Evolutionary conservation across 2,329 filamentous ascomycete species (phyloP).

Genomic region (Xylaria sp.): DNA sequence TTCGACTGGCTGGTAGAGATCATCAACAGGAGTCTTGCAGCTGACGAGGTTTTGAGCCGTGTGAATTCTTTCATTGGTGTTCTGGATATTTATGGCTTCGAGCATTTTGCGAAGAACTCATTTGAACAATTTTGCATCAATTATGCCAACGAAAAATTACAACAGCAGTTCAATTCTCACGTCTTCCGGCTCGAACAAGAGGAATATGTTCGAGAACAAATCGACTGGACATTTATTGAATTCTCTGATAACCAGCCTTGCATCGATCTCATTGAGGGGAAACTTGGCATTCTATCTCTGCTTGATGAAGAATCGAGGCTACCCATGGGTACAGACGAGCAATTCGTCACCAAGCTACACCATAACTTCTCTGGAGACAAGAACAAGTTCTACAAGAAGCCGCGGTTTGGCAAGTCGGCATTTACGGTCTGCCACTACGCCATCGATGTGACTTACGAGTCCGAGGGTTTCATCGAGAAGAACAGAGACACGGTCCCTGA

Average conservation of each 20-base stretch:
- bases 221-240: constrained; percentile 99
- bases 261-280: constrained; percentile 98
- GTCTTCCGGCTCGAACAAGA: constrained; percentile 99
- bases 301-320: constrained; percentile 96
- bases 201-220: constrained; percentile 94
- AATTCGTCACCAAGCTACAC: constrained; percentile 96
- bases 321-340: constrained; percentile 96
- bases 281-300: constrained; percentile 90
- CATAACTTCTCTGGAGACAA: constrained; percentile 92
- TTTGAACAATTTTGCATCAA: constrained; percentile 99
- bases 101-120: constrained; percentile 99
- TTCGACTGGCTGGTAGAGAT: constrained; percentile 99
- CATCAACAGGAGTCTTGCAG: constrained; percentile 91
- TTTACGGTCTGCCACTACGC: constrained; percentile 99
- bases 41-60: constrained; percentile 83
- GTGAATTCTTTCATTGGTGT: constrained; percentile 96
- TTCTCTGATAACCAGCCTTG: constrained; percentile 99
- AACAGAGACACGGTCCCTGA: constrained; percentile 98
- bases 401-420: constrained; percentile 93
- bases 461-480: constrained; percentile 99
- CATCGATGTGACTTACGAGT: constrained; percentile 97
- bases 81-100: constrained; percentile 98
- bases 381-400: constrained; percentile 98
- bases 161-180: constrained; percentile 99
- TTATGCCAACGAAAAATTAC: constrained; percentile 98